Base-by-base conservation (phyloP, 768 basidiomycete species). In the Tubosaeta sp. region DNA sequence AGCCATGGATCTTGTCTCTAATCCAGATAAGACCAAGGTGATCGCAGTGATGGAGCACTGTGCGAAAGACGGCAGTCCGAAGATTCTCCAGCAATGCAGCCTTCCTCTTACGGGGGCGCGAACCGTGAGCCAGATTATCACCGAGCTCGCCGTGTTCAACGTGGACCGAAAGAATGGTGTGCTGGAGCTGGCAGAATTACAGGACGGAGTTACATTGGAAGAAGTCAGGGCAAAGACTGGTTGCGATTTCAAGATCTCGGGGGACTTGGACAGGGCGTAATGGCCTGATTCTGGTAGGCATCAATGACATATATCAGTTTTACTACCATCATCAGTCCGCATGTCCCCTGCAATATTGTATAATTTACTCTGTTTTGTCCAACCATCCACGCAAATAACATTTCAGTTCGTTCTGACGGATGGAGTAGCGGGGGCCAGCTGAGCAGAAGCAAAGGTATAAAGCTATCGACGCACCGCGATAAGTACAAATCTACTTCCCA, bases 1-100 rank as follows among this genome's bases (percentile, higher is more conserved):
- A 46, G 94, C 94, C 11, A 95, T 95, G 92, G 93, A 95, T 66
- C 83, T 95, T 44, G 92, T 93, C 52, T 95, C 94, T 53, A 97
- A 95, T 72, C 95, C 94, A 2, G 92, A 95, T 70, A 86, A 86
- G 71, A 97, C 95, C 38, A 95, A 88, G 70, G 86, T 94, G 54
- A 90, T 95, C 51, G 91, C 78, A 6, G 80, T 91, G 31, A 88
- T 92, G 81, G 94, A 97, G 62, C 94, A 95, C 71, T 82, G 83
- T 63, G 86, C 91, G 42, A 93, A 91, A 72, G 85, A 91, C 61
- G 95, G 93, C 38, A 84, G 83, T 59, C 86, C 88, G 33, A 97
- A 97, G 76, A 86, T 97, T 53, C 76, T 95, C 56, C 76, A 82
- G 61, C 71, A 86, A 63, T 97, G 95, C 62, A 72, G 75, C 3